A percentile compares a stretch with the other conserved stretches of the same genome.
phyloP scores from a whole-genome alignment of 2,329 filamentous ascomycete genomes.

The Ceratocystis destructans region DNA sequence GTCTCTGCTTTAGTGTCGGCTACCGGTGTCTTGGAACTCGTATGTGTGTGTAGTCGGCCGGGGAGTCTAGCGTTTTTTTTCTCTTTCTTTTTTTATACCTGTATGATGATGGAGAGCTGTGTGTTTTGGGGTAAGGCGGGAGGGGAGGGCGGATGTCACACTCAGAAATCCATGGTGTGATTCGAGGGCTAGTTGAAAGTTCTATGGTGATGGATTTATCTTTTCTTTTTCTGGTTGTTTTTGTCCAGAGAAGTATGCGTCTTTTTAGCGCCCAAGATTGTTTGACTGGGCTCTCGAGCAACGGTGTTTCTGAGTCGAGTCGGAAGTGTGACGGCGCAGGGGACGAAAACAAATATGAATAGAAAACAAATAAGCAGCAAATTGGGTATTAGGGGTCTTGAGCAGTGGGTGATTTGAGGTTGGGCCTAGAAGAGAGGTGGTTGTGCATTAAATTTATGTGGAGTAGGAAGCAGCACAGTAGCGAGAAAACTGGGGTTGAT shows the following conservation, averaged over 20 bases:
- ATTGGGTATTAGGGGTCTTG: neutral
- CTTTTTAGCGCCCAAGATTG: neutral
- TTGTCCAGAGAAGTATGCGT: neutral
- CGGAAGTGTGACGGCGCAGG: neutral
- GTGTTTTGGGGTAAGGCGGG: neutral
- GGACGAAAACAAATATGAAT: neutral
- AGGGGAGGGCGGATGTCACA: neutral
- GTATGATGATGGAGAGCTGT: neutral
- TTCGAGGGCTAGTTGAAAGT: no score
- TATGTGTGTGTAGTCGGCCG: neutral
- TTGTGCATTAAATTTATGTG: conserved; percentile 5
- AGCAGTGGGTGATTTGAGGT: neutral
- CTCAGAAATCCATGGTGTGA: no score
- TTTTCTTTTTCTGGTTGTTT: neutral
- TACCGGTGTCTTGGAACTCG: neutral
- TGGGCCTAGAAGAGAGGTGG: neutral
- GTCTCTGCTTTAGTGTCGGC: neutral
- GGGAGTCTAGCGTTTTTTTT: neutral
- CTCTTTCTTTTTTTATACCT: neutral
- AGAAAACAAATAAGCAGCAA: neutral
- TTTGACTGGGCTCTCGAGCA: neutral
- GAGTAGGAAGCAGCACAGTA: conserved; percentile 2
- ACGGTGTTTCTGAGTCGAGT: neutral
- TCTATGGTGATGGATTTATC: neutral
- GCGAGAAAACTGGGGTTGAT: conserved; percentile 12